Conservation (phyloP, 345 rosid genomes). For the Corchorus capsularis region DNA sequence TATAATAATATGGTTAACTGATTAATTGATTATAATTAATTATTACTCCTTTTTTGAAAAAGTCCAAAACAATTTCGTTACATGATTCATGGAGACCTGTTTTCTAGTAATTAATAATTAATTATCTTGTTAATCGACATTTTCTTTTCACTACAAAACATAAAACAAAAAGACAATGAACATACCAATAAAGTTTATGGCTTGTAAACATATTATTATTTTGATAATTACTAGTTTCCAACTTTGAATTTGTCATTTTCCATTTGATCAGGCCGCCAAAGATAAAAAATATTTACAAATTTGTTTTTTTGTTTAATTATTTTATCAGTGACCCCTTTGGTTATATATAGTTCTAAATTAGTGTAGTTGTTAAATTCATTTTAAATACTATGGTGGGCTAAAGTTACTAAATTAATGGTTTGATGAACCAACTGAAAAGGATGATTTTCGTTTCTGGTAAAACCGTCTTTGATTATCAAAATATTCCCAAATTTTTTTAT, state of each 20-base stretch:
- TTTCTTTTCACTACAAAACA: slow-evolving; percentile 18
- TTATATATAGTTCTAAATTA: not conserved
- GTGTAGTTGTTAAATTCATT: slow-evolving; percentile 5
- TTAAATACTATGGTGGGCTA: slow-evolving; percentile 8
- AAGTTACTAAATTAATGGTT: not conserved
- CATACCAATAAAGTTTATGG: not conserved
- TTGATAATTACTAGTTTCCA: slow-evolving; percentile 16
- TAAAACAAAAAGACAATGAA: slow-evolving; percentile 9
- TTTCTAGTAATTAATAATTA: not conserved
- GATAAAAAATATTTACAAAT: not conserved
- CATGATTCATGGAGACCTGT: not conserved
- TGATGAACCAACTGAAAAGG: slow-evolving; percentile 1
- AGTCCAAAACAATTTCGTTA: slow-evolving; percentile 23
- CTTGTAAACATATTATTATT: slow-evolving; percentile 8
- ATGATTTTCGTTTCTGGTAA: slow-evolving; percentile 15
- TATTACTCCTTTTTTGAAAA: not conserved
- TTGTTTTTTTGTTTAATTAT: not conserved
- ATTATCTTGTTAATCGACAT: slow-evolving; percentile 20
- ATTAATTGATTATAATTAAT: too few species aligned
- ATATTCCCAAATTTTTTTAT: not conserved
- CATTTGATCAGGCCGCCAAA: slow-evolving; percentile 21
- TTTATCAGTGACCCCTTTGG: not conserved
- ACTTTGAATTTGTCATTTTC: slow-evolving; percentile 29
- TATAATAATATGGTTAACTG: too few species aligned
- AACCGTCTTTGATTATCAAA: slow-evolving; percentile 7